Percentiles rank a stretch among this genome's conserved stretches.
Conservation (phyloP, 768 basidiomycete species). For the Suillus paluster region DNA sequence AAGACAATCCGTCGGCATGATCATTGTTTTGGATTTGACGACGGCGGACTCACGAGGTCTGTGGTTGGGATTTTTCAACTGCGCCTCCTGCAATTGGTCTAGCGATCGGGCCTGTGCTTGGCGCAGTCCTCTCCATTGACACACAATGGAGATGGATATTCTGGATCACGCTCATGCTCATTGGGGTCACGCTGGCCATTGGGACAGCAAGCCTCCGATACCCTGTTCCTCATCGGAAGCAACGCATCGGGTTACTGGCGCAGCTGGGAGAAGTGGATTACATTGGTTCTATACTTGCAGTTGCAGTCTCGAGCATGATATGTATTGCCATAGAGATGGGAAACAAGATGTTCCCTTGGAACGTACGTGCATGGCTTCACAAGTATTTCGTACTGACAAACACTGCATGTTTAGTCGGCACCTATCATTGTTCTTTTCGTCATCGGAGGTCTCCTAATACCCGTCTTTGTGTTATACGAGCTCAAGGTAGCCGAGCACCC, state of each 20-base stretch:
- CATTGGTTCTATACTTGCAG: conserved; percentile 31
- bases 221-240: conserved; percentile 37
- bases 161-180: conserved; percentile 44
- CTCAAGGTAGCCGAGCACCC: conserved; percentile 37
- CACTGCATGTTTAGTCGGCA: conserved; percentile 25
- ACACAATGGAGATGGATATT: conserved; percentile 52
- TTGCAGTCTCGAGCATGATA: conserved; percentile 40
- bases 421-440: conserved; percentile 34
- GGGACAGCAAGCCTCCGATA: conserved; percentile 33
- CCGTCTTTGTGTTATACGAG: conserved; percentile 39
- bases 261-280: conserved; percentile 40
- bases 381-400: not conserved
- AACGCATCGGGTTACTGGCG: conserved; percentile 35
- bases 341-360: conserved; percentile 41
- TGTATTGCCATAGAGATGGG: conserved; percentile 44
- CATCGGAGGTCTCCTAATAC: conserved; percentile 35
- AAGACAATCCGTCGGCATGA: conserved; percentile 40
- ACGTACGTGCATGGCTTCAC: conserved; percentile 23
- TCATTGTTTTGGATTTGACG: conserved; percentile 41
- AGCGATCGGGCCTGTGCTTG: conserved; percentile 50
- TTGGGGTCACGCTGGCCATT: conserved; percentile 31
- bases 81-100: conserved; percentile 46
- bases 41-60: conserved; percentile 39
- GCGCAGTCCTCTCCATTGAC: conserved; percentile 49
- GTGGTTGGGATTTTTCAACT: conserved; percentile 41